A percentile compares a stretch with the other conserved stretches of the same genome.
phyloP scores from a whole-genome alignment of 202 grass and related monocot species.

The Musa balbisiana region DNA sequence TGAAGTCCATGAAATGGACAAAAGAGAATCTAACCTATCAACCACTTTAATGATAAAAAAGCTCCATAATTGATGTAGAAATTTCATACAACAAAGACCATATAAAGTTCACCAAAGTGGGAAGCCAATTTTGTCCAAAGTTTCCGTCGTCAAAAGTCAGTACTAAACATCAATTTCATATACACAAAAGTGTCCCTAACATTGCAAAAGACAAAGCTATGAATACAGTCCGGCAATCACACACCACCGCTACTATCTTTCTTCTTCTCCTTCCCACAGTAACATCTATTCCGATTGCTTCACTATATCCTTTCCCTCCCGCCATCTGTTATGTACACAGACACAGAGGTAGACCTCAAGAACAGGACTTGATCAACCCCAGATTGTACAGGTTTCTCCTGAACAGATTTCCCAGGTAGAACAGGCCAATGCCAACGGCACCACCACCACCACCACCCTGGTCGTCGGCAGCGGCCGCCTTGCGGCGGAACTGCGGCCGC shows the following conservation, averaged over 20 bases:
- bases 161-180: not conserved
- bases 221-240: not conserved
- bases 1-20: too few species aligned
- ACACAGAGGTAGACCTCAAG: not conserved
- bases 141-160: not conserved
- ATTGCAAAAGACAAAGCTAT: not conserved
- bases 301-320: not conserved
- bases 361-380: constrained; percentile 83
- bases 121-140: not conserved
- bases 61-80: too few species aligned
- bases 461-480: not conserved
- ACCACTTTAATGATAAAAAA: too few species aligned
- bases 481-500: constrained; percentile 33
- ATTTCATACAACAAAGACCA: not conserved
- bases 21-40: too few species aligned
- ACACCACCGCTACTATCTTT: not conserved
- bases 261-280: not conserved
- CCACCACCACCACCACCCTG: not conserved
- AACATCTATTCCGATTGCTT: not conserved
- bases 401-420: constrained; percentile 65
- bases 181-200: too few species aligned
- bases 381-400: constrained; percentile 69
- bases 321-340: not conserved
- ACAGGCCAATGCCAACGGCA: constrained; percentile 38
- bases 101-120: not conserved